Conservation (phyloP, 2,329 filamentous ascomycete genomes). For the Trichoderma endophyticum region DNA sequence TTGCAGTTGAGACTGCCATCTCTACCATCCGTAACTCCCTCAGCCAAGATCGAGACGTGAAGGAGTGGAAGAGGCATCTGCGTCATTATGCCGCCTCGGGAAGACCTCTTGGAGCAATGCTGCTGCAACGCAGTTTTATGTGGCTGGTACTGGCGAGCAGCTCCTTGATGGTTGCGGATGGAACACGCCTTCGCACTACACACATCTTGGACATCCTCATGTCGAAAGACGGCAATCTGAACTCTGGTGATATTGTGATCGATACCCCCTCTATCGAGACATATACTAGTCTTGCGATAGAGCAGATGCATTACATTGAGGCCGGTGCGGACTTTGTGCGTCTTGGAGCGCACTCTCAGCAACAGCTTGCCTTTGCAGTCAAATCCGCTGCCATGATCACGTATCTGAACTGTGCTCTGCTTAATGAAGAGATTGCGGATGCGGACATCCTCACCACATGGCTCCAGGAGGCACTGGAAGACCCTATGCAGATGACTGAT, state of each 20-base stretch:
- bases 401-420: conserved; percentile 78
- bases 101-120: conserved; percentile 83
- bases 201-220: conserved; percentile 74
- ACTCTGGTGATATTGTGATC: conserved; percentile 42
- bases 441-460: conserved; percentile 74
- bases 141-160: conserved; percentile 76
- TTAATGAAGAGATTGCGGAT: conserved; percentile 80
- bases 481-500: conserved; percentile 79
- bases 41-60: conserved; percentile 60
- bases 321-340: conserved; percentile 82
- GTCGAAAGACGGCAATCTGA: conserved; percentile 49
- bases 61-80: conserved; percentile 84
- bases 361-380: conserved; percentile 78
- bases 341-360: conserved; percentile 81
- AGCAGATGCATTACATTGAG: conserved; percentile 84
- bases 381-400: conserved; percentile 79
- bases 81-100: conserved; percentile 78
- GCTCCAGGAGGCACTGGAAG: conserved; percentile 78
- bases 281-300: conserved; percentile 69
- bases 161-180: conserved; percentile 66
- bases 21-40: conserved; percentile 84
- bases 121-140: conserved; percentile 86
- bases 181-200: conserved; percentile 54
- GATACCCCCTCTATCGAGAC: conserved; percentile 57
- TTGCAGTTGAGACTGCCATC: conserved; percentile 83